Base-by-base conservation (phyloP, 495 filamentous ascomycete species). In the Aspergillus sclerotioniger region DNA sequence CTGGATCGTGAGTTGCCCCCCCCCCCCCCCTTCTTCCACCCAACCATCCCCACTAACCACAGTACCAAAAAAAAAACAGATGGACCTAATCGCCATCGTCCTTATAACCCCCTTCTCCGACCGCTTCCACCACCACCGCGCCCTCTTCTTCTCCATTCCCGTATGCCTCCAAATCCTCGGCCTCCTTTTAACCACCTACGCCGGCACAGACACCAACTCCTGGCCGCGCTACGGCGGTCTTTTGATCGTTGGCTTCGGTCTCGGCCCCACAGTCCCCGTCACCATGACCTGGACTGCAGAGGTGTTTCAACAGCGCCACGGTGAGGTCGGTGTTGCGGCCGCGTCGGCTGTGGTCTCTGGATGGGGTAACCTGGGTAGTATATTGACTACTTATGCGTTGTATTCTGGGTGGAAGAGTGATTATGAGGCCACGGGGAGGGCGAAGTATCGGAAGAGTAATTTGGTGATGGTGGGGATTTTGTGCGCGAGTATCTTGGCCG, bases 201-300 rank as follows among this genome's bases (percentile, higher is more conserved):
- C 88, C 3, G 79, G 77, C 17, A 78, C 80, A 17, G 72, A 80
- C 25, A 65, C 71, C 19, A 87, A 87, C 67, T 84, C 87, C 21
- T 96, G 91, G 91, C 84, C 88, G 1, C 82, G 91, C 13, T 96
- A 96, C 69, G 89, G 87, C 37, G 91, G 91, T 1, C 82, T 96
- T n/a, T 74, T 96, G 16, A 85, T 96, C 67, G 86, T 96, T 50
- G 91, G 91, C 6, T 96, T 96, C 69, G 92, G 91, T 4, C 84
- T 96, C 6, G 91, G 91, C 6, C 92, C 91, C 12, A 96, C 91
- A 3, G 91, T 96, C 3, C 91, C 91, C 41, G 90, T 91, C 68
- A 90, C 86, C 66, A 96, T 96, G 91, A 87, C 91, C 55, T 96
- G 91, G 91, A 91, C 91, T 7, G 88, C 83, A 58, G 90, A 95